Base-by-base conservation (phyloP, 2,329 filamentous ascomycete genomes). In the Microcyclospora tardicrescens region DNA sequence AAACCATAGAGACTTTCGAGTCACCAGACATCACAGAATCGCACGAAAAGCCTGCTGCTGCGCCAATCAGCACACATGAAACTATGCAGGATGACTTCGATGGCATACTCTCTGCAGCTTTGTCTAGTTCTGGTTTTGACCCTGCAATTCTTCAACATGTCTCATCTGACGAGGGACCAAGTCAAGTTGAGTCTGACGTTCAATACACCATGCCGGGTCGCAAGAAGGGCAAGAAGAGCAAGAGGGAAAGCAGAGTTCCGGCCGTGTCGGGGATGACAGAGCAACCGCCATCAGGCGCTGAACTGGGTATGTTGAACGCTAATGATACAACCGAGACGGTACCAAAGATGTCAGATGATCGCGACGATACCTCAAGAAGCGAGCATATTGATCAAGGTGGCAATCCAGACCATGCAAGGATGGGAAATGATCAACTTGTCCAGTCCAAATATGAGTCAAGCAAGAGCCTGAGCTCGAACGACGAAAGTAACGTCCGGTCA, bases 211-310 rank as follows among this genome's bases (percentile, higher is more conserved):
- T 58, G 35, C 60, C 59, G 37, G 60, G 61, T 43, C 58, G 60
- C 31, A 68, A 65, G 48, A 68, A 66, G 51, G 54, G 52, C 28
- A 69, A 65, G 56, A 67, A 67, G 43, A 52, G 55, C 8, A 68
- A 67, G 53, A 65, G 67, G 51, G 19, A 8, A 24, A 24, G 19
- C 8, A 8, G 5, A 24, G 8, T 5, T 24, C 19, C 19, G 19
- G 19, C 5, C 19, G 19, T 5, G 19, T 24, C 19, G 19, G 19
- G 4, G 19, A 8, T 24, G 8, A 4, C 19, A 24, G 19, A 24
- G 5, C 19, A 24, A 8, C 8, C 8, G 4, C 4, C 8, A 24
- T 8, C 19, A 24, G 19, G 19, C 19, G 19, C 19, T 24, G 19
- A 24, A 24, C 4, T 8, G 8, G 8, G 5, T 24, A 5, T 8